Conservation (phyloP, 805 yeast species). For the Torulaspora gathmanii region DNA sequence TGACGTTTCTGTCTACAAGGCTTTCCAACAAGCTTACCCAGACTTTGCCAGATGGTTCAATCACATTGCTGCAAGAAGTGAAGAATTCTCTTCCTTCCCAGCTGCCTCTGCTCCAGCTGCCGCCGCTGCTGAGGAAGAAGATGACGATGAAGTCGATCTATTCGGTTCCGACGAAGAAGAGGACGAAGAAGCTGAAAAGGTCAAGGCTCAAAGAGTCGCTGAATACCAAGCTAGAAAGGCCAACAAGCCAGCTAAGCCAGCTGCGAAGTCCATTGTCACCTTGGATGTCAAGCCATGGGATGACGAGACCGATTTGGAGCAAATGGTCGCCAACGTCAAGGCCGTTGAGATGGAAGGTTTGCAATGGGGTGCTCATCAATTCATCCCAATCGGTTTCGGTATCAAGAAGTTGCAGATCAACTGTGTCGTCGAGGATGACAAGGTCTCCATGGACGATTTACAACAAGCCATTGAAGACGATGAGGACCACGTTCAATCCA, state of each 20-base stretch:
- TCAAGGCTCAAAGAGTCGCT: slow-evolving; percentile 96
- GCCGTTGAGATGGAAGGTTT: slow-evolving; percentile 86
- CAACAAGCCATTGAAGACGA: slow-evolving; percentile 73
- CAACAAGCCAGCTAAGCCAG: slow-evolving; percentile 94
- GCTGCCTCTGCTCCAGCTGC: slow-evolving; percentile 58
- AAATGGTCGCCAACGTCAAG: slow-evolving; percentile 82
- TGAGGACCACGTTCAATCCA: slow-evolving; percentile 99
- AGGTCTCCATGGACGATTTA: slow-evolving; percentile 89
- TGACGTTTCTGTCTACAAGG: slow-evolving; percentile 89
- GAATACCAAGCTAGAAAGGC: slow-evolving; percentile 98
- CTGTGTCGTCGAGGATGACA: slow-evolving; percentile 95
- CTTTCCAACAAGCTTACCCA: slow-evolving; percentile 89
- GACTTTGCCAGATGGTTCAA: slow-evolving; percentile 97
- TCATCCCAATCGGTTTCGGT: slow-evolving; percentile 98
- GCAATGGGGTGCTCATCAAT: slow-evolving; percentile 96
- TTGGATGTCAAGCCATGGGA: slow-evolving; percentile 99
- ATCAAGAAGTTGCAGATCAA: slow-evolving; percentile 98
- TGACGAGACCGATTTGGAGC: slow-evolving; percentile 95
- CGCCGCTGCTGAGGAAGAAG: slow-evolving; percentile 57
- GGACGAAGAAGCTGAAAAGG: slow-evolving; percentile 94
- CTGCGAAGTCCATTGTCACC: slow-evolving; percentile 96
- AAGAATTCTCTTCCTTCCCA: slow-evolving; percentile 76
- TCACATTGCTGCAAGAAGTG: slow-evolving; percentile 92
- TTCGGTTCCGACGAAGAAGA: slow-evolving; percentile 93
- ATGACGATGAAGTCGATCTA: slow-evolving; percentile 88